Evolutionary conservation across 129 eudicot genomes (phyloP).

Genomic region (Lonicera japonica): DNA sequence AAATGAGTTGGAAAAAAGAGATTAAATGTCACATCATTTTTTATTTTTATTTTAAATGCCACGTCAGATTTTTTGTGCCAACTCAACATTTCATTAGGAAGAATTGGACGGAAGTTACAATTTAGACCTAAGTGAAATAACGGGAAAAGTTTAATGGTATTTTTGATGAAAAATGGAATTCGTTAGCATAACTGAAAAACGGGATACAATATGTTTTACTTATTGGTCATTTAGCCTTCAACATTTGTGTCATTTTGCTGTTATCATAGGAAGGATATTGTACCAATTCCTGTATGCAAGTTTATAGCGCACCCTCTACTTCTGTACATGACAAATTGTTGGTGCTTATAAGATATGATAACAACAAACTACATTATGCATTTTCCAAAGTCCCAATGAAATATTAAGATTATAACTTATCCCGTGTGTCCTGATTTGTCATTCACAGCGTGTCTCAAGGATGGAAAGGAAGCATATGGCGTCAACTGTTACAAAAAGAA

Average conservation of each 20-base stretch:
- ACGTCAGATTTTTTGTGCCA: too few relatives aligned
- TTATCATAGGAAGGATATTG: neutral
- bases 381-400: neutral
- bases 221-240: too few relatives aligned
- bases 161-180: too few relatives aligned
- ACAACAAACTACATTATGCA: neutral
- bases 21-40: too few relatives aligned
- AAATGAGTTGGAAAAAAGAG: too few relatives aligned
- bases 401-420: neutral
- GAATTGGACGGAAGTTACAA: too few relatives aligned
- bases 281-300: neutral
- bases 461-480: slow-evolving; percentile 53
- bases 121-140: too few relatives aligned
- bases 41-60: too few relatives aligned
- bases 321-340: neutral
- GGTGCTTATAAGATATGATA: neutral
- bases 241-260: neutral
- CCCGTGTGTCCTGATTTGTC: neutral
- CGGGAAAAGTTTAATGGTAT: too few relatives aligned
- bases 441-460: slow-evolving; percentile 52
- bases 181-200: too few relatives aligned
- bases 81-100: too few relatives aligned
- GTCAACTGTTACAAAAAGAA: slow-evolving; percentile 39
- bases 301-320: neutral
- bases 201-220: too few relatives aligned